phyloP scores from a whole-genome alignment of 1,139 yeast species.

The Yamadazyma triangularis region DNA sequence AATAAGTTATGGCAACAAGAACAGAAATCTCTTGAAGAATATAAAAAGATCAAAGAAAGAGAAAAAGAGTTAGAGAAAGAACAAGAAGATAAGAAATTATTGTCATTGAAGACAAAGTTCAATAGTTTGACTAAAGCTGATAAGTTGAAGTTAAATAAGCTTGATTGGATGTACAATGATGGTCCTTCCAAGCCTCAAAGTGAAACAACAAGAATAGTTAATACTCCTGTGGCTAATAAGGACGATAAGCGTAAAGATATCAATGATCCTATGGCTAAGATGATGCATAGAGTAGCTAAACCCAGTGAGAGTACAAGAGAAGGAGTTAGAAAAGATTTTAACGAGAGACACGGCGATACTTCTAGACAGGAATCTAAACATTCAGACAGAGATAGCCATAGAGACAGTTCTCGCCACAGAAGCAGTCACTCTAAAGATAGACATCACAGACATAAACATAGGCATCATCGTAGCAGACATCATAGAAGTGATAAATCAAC shows the following conservation, averaged over 20 bases:
- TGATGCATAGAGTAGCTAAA: background rate
- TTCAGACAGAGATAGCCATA: background rate
- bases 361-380: background rate
- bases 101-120: constrained; percentile 28
- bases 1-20: constrained; percentile 83
- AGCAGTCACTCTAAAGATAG: constrained; percentile 1
- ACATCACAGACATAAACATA: constrained; percentile 2
- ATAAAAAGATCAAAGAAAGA: constrained; percentile 59
- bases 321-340: too few species aligned
- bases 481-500: constrained; percentile 30
- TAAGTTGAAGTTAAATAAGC: constrained; percentile 44
- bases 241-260: constrained; percentile 27
- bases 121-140: constrained; percentile 28
- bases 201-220: too few species aligned
- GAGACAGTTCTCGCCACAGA: constrained; percentile 12
- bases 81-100: constrained; percentile 56
- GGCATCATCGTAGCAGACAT: constrained; percentile 46
- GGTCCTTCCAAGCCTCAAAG: constrained; percentile 1
- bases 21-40: constrained; percentile 70
- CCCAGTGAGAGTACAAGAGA: too few species aligned
- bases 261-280: constrained; percentile 9
- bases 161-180: constrained; percentile 87
- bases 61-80: constrained; percentile 64
- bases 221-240: too few species aligned
- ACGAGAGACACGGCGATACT: too few species aligned